Evolutionary conservation across 2,329 filamentous ascomycete species (phyloP).

Genomic region (Graphilbum fragrans): DNA sequence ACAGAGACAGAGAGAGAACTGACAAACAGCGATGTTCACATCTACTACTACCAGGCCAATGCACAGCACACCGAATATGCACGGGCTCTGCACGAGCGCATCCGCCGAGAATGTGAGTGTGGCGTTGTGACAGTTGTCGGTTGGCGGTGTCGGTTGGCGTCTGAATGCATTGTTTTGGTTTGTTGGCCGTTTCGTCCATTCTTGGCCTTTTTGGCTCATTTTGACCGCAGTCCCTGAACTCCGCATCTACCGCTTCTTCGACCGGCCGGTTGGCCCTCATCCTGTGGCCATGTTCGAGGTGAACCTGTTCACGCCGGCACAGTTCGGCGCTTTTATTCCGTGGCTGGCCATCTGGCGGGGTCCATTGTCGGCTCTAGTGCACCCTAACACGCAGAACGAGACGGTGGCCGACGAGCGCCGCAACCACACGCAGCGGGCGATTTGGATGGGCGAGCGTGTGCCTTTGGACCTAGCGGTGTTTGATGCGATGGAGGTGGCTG

Average conservation of each 20-base stretch:
- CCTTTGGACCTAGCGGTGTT: slow-evolving; percentile 46
- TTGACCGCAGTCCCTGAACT: slow-evolving; percentile 60
- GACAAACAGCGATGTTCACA: slow-evolving; percentile 66
- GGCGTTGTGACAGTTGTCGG: neutral
- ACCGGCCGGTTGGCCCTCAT: slow-evolving; percentile 70
- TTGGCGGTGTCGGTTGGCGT: neutral
- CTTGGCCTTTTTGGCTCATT: neutral
- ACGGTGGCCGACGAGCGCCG: slow-evolving; percentile 22
- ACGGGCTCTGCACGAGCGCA: slow-evolving; percentile 61
- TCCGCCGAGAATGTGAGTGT: slow-evolving; percentile 62
- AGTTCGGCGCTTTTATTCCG: slow-evolving; percentile 80
- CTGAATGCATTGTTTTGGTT: neutral
- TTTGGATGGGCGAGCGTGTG: slow-evolving; percentile 60
- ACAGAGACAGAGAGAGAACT: too few relatives aligned
- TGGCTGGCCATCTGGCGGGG: slow-evolving; percentile 79
- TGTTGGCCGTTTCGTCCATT: neutral
- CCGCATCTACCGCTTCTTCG: slow-evolving; percentile 68
- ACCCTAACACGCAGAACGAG: slow-evolving; percentile 55
- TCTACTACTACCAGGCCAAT: slow-evolving; percentile 65
- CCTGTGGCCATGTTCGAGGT: slow-evolving; percentile 86
- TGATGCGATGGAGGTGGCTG: slow-evolving; percentile 16
- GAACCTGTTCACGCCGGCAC: slow-evolving; percentile 70
- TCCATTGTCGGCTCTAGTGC: slow-evolving; percentile 64
- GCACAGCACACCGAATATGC: slow-evolving; percentile 54
- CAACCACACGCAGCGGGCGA: slow-evolving; percentile 57